Conservation (phyloP, 148 eudicot genomes). For the Spergularia bocconei region DNA sequence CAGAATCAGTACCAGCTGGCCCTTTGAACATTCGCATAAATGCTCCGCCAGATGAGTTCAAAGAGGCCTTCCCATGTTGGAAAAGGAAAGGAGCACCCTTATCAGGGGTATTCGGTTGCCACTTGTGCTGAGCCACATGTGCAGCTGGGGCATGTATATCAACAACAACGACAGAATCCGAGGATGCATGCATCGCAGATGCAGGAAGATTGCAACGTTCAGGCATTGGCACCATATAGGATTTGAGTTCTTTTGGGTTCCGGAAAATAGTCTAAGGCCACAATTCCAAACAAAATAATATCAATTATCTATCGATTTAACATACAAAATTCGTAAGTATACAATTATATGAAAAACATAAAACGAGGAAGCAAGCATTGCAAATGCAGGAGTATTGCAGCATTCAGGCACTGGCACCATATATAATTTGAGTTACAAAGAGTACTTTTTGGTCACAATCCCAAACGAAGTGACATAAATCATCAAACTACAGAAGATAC, state of each 20-base stretch:
- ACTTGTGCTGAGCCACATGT: conserved; percentile 88
- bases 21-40: conserved; percentile 95
- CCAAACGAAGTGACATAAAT: no score
- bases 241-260: conserved; percentile 81
- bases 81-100: conserved; percentile 91
- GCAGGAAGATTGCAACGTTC: conserved; percentile 99
- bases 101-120: conserved; percentile 99
- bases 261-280: conserved; percentile 78
- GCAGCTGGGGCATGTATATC: conserved; percentile 92
- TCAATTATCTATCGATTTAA: conserved; percentile 14
- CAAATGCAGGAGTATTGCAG: no score
- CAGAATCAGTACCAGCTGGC: conserved; percentile 47
- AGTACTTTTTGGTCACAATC: no score
- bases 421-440: no score
- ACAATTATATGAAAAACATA: not conserved
- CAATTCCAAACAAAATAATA: conserved; percentile 12
- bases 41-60: conserved; percentile 64
- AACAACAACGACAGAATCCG: conserved; percentile 76
- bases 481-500: no score
- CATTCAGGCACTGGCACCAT: no score
- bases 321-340: conserved; percentile 5
- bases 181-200: conserved; percentile 77
- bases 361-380: no score
- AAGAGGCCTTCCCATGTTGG: conserved; percentile 72
- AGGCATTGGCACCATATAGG: conserved; percentile 66